These are phyloP conservation scores for Hanseniaspora pseudoguilliermondii DNA, from an alignment of 805 yeast species.

Conservation along the genomic window DNA sequence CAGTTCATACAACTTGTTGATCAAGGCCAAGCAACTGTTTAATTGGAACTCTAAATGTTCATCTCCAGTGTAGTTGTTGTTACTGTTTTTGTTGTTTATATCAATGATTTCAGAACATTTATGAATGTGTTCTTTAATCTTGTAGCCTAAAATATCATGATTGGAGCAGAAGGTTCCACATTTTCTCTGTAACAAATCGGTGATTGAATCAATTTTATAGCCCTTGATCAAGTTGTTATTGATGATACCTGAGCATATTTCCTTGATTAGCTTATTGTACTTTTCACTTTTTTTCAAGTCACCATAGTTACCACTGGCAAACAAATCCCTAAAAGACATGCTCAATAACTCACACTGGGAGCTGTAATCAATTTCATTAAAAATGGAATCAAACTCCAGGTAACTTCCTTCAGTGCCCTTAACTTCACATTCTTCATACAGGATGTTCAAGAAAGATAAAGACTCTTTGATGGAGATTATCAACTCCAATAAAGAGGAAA, in stretches of 20 bases:
- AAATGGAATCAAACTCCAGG: constrained; percentile 46
- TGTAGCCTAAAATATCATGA: constrained; percentile 82
- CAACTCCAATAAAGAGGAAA: constrained; percentile 62
- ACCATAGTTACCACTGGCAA: constrained; percentile 45
- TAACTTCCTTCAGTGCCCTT: constrained; percentile 27
- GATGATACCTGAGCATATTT: constrained; percentile 75
- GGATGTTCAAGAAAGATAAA: constrained; percentile 68
- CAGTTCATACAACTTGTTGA: constrained; percentile 61
- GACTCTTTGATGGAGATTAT: constrained; percentile 78
- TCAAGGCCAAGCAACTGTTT: constrained; percentile 58
- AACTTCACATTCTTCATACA: constrained; percentile 55
- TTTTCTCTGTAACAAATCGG: constrained; percentile 74
- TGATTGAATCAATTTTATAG: constrained; percentile 83
- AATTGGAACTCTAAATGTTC: constrained; percentile 58
- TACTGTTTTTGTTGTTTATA: constrained; percentile 20
- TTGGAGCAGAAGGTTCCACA: constrained; percentile 93
- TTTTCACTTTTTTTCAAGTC: constrained; percentile 16
- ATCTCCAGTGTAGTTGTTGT: constrained; percentile 7
- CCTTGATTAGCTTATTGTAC: constrained; percentile 48
- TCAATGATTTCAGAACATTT: constrained; percentile 73
- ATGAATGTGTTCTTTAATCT: constrained; percentile 83
- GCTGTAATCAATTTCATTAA: constrained; percentile 55
- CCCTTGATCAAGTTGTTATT: constrained; percentile 82
- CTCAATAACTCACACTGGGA: constrained; percentile 55
- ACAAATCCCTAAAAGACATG: constrained; percentile 60